Evolutionary conservation across 306 rosid species (phyloP).

Genomic region (Begonia masoniana): DNA sequence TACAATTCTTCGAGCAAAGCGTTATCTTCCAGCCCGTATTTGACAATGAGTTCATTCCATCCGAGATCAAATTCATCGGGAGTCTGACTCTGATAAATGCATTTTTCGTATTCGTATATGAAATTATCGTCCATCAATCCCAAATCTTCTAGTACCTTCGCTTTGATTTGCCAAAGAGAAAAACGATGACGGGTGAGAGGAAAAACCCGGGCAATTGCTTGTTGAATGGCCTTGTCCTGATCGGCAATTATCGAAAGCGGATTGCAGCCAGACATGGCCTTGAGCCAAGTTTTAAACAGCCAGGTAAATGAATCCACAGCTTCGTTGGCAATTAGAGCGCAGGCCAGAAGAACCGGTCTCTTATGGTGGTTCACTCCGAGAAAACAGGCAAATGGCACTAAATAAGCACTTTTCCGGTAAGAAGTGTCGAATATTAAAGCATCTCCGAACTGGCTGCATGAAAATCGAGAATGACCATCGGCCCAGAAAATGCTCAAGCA

Average conservation of each 20-base stretch:
- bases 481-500: conserved; percentile 98
- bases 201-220: conserved; percentile 56
- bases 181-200: conserved; percentile 72
- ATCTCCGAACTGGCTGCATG: conserved; percentile 91
- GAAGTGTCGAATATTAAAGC: conserved; percentile 66
- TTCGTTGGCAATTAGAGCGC: conserved; percentile 83
- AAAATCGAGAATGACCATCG: conserved; percentile 89
- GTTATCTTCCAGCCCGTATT: conserved; percentile 64
- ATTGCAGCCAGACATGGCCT: conserved; percentile 63
- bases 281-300: conserved; percentile 87
- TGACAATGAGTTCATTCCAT: conserved; percentile 56
- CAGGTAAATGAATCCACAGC: conserved; percentile 81
- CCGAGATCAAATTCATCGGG: conserved; percentile 60
- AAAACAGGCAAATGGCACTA: conserved; percentile 83
- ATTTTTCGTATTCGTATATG: conserved; percentile 59
- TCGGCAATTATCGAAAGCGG: conserved; percentile 85
- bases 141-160: conserved; percentile 54
- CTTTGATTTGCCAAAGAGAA: conserved; percentile 81
- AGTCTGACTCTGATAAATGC: conserved; percentile 62
- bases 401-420: conserved; percentile 52
- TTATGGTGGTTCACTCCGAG: conserved; percentile 88
- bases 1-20: conserved; percentile 81
- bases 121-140: conserved; percentile 48
- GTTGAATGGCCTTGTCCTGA: conserved; percentile 71
- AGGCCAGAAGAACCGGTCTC: conserved; percentile 92